Conservation (phyloP, 805 yeast species). For the Starmerella riodocensis region DNA sequence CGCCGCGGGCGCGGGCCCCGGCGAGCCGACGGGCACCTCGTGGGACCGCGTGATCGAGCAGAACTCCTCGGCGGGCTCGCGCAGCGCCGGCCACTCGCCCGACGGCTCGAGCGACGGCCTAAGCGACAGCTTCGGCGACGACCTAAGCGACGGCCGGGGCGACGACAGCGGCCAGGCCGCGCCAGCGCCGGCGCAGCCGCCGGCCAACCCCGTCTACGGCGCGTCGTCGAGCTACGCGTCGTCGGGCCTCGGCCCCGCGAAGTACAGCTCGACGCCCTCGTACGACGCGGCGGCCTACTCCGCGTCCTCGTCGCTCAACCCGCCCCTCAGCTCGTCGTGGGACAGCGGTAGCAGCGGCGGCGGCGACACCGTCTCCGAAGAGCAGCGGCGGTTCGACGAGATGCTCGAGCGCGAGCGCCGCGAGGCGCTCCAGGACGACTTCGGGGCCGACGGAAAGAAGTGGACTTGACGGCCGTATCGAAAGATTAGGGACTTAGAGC, state of each 20-base stretch:
- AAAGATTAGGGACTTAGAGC: too few species aligned
- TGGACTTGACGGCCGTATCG: too few species aligned
- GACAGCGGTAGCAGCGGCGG: background rate
- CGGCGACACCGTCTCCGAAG: slow-evolving; percentile 5
- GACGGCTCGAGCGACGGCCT: background rate
- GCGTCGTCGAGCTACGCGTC: background rate
- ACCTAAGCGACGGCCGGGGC: background rate
- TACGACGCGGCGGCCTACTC: background rate
- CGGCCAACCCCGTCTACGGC: background rate
- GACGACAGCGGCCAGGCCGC: background rate
- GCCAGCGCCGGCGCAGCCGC: background rate
- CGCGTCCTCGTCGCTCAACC: background rate
- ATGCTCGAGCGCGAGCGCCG: slow-evolving; percentile 17
- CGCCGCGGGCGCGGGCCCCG: background rate
- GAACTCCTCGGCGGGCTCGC: background rate
- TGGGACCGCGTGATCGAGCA: slow-evolving; percentile 13
- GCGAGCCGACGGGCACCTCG: slow-evolving; percentile 15
- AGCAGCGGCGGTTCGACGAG: slow-evolving; percentile 18
- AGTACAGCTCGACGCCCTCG: background rate
- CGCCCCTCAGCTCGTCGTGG: background rate
- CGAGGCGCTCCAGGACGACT: slow-evolving; percentile 10
- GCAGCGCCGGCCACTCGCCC: background rate
- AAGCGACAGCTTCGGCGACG: background rate
- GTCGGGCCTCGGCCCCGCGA: background rate
- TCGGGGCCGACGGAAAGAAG: slow-evolving; percentile 18